Percentiles rank a stretch among this genome's conserved stretches.
phyloP scores from a whole-genome alignment of 108 stramenopile species.

The Epithemia pelagica region DNA sequence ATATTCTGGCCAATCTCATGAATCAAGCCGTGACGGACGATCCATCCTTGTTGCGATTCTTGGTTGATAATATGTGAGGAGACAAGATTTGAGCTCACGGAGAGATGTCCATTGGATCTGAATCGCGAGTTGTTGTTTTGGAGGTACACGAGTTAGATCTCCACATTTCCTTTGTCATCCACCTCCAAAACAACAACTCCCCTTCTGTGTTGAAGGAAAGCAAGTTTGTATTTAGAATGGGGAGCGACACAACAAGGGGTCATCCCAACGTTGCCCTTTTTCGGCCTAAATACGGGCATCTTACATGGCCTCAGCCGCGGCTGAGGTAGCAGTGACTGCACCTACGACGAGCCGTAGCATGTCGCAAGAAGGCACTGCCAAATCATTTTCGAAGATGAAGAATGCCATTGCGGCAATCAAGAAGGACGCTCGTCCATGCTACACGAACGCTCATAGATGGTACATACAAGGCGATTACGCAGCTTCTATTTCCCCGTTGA shows the following conservation, averaged over 20 bases:
- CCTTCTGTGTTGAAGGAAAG: conserved; percentile 56
- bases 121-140: conserved; percentile 85
- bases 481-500: conserved; percentile 45
- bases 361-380: not conserved
- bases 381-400: not conserved
- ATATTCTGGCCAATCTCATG: conserved; percentile 80
- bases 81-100: conserved; percentile 77
- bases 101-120: conserved; percentile 81
- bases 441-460: too few relatives aligned
- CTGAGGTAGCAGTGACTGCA: too few relatives aligned
- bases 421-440: conserved; percentile 46
- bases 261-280: too few relatives aligned
- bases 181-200: too few relatives aligned
- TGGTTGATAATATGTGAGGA: conserved; percentile 86
- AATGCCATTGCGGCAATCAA: conserved; percentile 12
- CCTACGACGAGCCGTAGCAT: not conserved
- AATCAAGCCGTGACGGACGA: conserved; percentile 73
- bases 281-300: too few relatives aligned
- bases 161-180: not conserved
- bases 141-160: conserved; percentile 36
- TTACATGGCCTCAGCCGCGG: too few relatives aligned
- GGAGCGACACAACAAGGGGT: too few relatives aligned
- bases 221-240: conserved; percentile 71
- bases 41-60: conserved; percentile 73
- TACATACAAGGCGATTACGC: conserved; percentile 45